Evolutionary conservation across 371 early-diverging fungal species (phyloP).

Genomic region (Saksenaea oblongispora): DNA sequence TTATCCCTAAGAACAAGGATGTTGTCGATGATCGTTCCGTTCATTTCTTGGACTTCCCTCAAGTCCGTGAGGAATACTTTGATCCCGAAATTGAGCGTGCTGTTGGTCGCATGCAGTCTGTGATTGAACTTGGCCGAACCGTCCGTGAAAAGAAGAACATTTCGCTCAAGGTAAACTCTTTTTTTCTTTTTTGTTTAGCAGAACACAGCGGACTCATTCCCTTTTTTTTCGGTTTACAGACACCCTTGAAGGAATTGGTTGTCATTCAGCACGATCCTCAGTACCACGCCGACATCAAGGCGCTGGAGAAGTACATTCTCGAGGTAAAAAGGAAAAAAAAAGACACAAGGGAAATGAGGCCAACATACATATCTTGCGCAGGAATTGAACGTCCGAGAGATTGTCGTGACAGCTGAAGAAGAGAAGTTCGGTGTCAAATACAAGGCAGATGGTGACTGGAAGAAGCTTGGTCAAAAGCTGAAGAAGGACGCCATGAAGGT

Average conservation of each 20-base stretch:
- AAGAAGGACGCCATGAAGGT: constrained; percentile 90
- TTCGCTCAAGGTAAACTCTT: constrained; percentile 79
- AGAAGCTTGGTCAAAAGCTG: constrained; percentile 86
- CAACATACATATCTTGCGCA: no score
- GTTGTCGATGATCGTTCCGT: constrained; percentile 83
- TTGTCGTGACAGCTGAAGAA: constrained; percentile 90
- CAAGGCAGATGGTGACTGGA: constrained; percentile 88
- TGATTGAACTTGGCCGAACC: constrained; percentile 96
- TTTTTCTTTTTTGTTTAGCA: no score
- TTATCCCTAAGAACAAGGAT: constrained; percentile 57
- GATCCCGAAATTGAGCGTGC: constrained; percentile 93
- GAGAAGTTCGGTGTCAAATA: constrained; percentile 91
- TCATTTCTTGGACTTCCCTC: constrained; percentile 94
- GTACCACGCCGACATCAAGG: constrained; percentile 85
- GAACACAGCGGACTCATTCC: no score
- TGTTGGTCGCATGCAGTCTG: constrained; percentile 94
- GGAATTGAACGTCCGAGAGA: constrained; percentile 90
- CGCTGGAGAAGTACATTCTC: constrained; percentile 82
- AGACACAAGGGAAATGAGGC: no score
- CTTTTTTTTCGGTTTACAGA: constrained; percentile 49
- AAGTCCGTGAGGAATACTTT: constrained; percentile 93
- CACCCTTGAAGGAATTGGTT: constrained; percentile 93
- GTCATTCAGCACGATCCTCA: constrained; percentile 89
- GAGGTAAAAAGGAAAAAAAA: constrained; percentile 65
- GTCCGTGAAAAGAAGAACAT: constrained; percentile 95